Evolutionary conservation across 441 rosid species (phyloP), one percentile per base, ranked within the genome.

Genomic region (Eruca vesicaria): DNA sequence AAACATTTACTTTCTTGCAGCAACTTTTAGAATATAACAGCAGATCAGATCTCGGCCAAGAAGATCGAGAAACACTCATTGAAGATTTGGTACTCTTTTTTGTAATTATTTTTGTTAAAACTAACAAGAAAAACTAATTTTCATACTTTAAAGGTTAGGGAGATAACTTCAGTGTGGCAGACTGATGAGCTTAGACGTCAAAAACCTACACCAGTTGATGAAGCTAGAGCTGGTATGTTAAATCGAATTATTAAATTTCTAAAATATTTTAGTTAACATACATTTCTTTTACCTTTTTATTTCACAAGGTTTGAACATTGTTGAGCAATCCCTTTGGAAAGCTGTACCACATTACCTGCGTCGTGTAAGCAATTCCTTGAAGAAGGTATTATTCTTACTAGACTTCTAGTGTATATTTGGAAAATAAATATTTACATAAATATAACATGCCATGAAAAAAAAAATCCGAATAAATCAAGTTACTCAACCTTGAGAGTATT

Each of bases 161-260:
- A 94, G 85, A 88, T 91, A 79, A 90, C 92, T 72, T 86, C 96
- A 31, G 83, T 91, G 82, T 94, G 98, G 98, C 97, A 93, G 86
- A 93, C 98, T 26, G 98, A 93, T 81, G 98, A 93, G 85, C 93
- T 93, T 77, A 90, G 98, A 86, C 96, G 97, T 70, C 97, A 90
- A 75, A 90, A 84, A 77, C 98, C 98, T 16, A 91, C 98, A 33
- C 97, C 98, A 57, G 98, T 88, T 23, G 98, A 93, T 83, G 98
- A 93, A 83, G 98, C 98, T 70, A 88, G 89, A 79, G 90, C 98
- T 69, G 97, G 98, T 91, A 48, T 76, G 41, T 50, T n/a, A 21
- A 9, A 68, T 35, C 18, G 2, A 56, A 57, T n/a, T 52, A 76
- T 1, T 69, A 21, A 81, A 9, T 35, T 15, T 65, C 9, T 15